Base-by-base conservation (phyloP, 225 moss, liverwort and hornwort genomes). In the Pleurozium schreberi region DNA sequence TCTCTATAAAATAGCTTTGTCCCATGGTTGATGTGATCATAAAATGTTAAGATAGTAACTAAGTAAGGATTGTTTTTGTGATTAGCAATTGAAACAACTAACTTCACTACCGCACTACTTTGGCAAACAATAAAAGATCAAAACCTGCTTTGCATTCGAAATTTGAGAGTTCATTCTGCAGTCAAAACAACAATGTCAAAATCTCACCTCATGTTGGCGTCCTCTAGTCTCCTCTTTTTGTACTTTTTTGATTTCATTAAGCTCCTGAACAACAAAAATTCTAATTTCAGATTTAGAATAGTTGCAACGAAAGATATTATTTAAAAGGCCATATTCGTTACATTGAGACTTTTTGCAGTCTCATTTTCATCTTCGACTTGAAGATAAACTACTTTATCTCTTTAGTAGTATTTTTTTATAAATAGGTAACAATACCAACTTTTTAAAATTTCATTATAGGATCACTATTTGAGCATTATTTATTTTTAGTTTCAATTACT, bases 121-220 rank as follows among this genome's bases (percentile, higher is more conserved):
- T 15, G 12, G 38, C 52, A 38, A 68, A 40, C 52, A 66, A 53
- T 12, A 30, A n/a, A 22, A 57, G 31, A 42, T 31, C 21, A 49
- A 65, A 49, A 38, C 49, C 1, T 64, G 50, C 12, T 82, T 64
- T 82, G 50, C 26, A 49, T 36, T 17, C 36, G 28, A 28, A 26
- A 50, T n/a, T 82, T 53, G 53, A 84, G 53, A 40, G 6, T 68
- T 68, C 40, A 53, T 30, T 67, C 53, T 82, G 25, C 64, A 65
- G 16, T 57, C 27, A 38, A n/a, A 66, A 52, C 26, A 14, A n/a
- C 7, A 15, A 30, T 31, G 42, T 50, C 50, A 75, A 13, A n/a
- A 65, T 64, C 83, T 42, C 30, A 91, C 91, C 86, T 88, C 91
- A 43, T 91, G 82, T 77, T 82, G 81, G 13, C 53, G 86, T 76